Evolutionary conservation across 2,329 filamentous ascomycete species (phyloP).

Genomic region (Beauveria medogensis): DNA sequence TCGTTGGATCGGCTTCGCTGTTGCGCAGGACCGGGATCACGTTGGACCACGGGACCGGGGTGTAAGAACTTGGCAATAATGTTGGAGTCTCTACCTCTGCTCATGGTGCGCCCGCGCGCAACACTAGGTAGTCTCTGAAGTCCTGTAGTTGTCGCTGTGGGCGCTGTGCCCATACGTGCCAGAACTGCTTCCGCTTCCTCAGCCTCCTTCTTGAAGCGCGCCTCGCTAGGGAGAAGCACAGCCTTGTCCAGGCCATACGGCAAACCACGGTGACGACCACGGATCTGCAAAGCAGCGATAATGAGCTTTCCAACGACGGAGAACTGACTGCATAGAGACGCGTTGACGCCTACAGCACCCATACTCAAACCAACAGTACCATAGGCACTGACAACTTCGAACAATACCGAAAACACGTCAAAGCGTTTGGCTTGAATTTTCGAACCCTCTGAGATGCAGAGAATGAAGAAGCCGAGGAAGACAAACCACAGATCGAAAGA

Average conservation of each 20-base stretch:
- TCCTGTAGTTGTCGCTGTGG: conserved; percentile 20
- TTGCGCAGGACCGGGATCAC: conserved; percentile 21
- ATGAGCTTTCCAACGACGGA: conserved; percentile 62
- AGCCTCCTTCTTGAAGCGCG: conserved; percentile 45
- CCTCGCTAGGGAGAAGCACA: conserved; percentile 50
- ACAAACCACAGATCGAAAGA: conserved; percentile 98
- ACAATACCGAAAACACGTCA: conserved; percentile 62
- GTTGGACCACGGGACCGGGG: conserved; percentile 35
- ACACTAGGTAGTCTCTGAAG: conserved; percentile 22
- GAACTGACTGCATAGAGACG: conserved; percentile 79
- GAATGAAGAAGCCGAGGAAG: conserved; percentile 86
- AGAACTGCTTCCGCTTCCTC: conserved; percentile 36
- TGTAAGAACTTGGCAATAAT: conserved; percentile 40
- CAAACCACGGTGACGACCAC: conserved; percentile 59
- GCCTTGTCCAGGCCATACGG: conserved; percentile 60
- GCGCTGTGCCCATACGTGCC: conserved; percentile 27
- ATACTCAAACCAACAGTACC: conserved; percentile 90
- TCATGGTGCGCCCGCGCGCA: conserved; percentile 28
- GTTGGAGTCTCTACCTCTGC: conserved; percentile 32
- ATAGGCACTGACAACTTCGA: conserved; percentile 84
- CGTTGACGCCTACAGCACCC: conserved; percentile 67
- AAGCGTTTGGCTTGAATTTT: conserved; percentile 58
- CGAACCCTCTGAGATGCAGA: conserved; percentile 76
- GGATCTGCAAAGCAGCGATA: conserved; percentile 61
- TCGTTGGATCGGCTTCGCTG: conserved; percentile 22